Base-by-base conservation (phyloP, 2,329 filamentous ascomycete genomes). In the Cladosporium velox region DNA sequence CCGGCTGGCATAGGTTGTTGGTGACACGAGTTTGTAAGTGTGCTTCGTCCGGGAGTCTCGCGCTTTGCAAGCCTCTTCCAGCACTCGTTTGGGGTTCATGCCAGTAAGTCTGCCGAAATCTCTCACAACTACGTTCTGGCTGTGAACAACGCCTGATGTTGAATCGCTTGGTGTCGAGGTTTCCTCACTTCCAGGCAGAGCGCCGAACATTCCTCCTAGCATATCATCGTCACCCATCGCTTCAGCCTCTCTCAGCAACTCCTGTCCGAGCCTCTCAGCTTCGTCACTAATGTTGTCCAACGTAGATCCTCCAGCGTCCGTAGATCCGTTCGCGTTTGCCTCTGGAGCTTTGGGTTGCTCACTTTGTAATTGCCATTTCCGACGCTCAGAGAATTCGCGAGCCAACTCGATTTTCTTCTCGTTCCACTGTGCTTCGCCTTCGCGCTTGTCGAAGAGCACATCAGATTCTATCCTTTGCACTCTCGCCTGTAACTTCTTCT, bases 1-100 rank as follows among this genome's bases (percentile, higher is more conserved):
- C 24, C 91, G 87, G 70, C 90, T 90, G 2, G 91, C 89, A 78
- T 92, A 95, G 0, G 88, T 83, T 5, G 88, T 88, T 28, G 90
- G 86, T 1, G 92, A 96, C 30, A 95, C 81, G 51, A 90, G 79
- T 65, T 84, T 87, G 75, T 90, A 95, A 2, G 79, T 81, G 28
- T 97, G 79, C 71, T 85, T 90, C 34, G 85, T 90, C 3, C 84
- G 84, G 1, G 89, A 81, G 74, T 97, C 92, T 78, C 92, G 90
- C 69, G 92, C 87, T 72, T 90, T 89, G 76, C 93, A 96, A n/a
- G 91, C 87, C 77, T 97, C 93, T 76, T 97, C 93, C 14, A 98
- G 80, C 32, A 91, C 84, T 70, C 90, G 86, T 68, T 88, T 86
- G 18, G 94, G 93, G 71, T 82, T 91, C 34, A 96, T 79, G 8